Evolutionary conservation across 176 grass and related monocot genomes (phyloP), one percentile per base, ranked within the genome.

Genomic region (Pontederia paniculata): DNA sequence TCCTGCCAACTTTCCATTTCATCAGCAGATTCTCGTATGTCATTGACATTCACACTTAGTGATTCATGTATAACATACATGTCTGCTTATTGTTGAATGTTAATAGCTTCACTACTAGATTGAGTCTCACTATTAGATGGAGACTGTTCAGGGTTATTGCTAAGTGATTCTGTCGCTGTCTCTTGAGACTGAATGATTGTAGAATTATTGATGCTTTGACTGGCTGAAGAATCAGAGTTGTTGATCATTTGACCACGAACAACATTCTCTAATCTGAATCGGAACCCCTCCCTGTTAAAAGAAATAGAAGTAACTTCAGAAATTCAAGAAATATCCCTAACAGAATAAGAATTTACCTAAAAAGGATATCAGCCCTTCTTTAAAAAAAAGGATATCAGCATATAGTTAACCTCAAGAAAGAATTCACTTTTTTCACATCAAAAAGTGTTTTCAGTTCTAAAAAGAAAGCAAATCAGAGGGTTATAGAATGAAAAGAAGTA

Each of bases 211-310:
- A 50, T 20, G 66, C 65, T 83, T 12, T 78, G 74, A 74, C 48
- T 62, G 58, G 65, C 73, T 60, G 72, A 88, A 80, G 62, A 55
- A 56, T 84, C 83, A 3, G 58, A 81, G 12, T 82, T 69, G 54
- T 25, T 80, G 72, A 75, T 63, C 21, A 74, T 76, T 80, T 82
- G 93, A 66, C 86, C 80, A 31, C 72, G 75, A 41, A 90, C 62
- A 23, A 91, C 70, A 52, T 84, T 90, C 80, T 90, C 86, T 76
- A 88, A 88, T 91, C 86, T 98, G 83, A 84, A 88, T 52, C 49
- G 75, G 70, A 91, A 98, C 59, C 65, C 93, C 78, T 80, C 86
- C 73, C 93, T 84, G 84, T 63, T 88, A 79, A 90, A 68, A 74
- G 70, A 74, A 77, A 66, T 25, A 47, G 63, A 63, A 65, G 66